Base-by-base conservation (phyloP, 2,329 filamentous ascomycete species). In the Epichloe gansuensis region DNA sequence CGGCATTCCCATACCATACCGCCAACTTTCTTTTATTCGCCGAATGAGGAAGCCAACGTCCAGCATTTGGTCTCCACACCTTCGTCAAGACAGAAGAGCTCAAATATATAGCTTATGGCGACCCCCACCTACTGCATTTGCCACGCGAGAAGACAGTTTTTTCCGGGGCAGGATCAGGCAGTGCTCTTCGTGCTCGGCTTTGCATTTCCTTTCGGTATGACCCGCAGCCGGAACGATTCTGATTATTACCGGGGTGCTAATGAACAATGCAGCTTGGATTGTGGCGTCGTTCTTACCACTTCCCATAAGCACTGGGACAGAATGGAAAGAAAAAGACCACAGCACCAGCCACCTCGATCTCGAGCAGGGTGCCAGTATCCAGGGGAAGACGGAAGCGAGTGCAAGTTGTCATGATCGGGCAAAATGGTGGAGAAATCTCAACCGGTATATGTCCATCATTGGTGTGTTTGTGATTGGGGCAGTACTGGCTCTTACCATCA, bases 121-220 rank as follows among this genome's bases (percentile, higher is more conserved):
- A 54, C 82, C 87, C 1, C 88, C 88, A 1, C 83, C 82, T 1
- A 70, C 85, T 23, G 79, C 81, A 54, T 85, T 82, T 68, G 77
- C 77, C 9, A 68, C 77, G 3, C 79, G 81, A 40, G 78, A 77
- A 38, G 75, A 77, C 15, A 62, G 80, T 3, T 74, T 85, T 56
- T 82, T 82, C 49, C 77, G 78, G 56, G 78, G 85, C 55, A 90
- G 90, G 61, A 69, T 46, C 89, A 94, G 66, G 76, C 91, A 34
- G 71, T 85, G 50, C 71, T 87, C 47, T 94, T 94, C 67, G 80
- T 82, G 51, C 42, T 84, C 46, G 89, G 89, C 25, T 94, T 94
- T 61, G 70, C 91, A 46, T 80, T 89, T 61, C 89, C 87, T 5
- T 75, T 89, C 55, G 74, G 81, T 85, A 69, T 67, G 80, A 66